A percentile compares a stretch with the other conserved stretches of the same genome.
Evolutionary conservation across 2,329 filamentous ascomycete species (phyloP).

Genomic region (Pseudogymnoascus verrucosus): DNA sequence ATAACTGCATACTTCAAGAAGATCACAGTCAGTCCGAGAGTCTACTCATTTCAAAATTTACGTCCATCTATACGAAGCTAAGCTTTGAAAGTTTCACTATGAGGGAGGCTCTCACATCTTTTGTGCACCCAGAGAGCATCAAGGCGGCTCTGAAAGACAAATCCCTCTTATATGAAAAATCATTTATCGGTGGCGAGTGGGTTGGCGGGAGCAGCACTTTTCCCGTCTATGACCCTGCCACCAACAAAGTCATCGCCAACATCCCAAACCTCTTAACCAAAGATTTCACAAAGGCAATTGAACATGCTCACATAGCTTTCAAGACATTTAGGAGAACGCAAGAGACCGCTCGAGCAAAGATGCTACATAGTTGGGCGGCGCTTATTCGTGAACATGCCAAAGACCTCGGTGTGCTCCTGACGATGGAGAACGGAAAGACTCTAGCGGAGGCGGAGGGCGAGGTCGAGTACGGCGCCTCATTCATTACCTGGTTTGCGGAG

Average conservation of each 20-base stretch:
- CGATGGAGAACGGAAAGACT: conserved; percentile 50
- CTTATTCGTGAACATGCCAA: conserved; percentile 54
- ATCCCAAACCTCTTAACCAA: neutral
- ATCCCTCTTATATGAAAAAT: neutral
- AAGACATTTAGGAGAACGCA: neutral
- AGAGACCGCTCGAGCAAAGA: neutral
- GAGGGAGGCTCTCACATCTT: neutral
- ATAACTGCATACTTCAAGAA: too few species aligned
- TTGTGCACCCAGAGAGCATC: neutral
- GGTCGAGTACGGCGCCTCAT: conserved; percentile 45
- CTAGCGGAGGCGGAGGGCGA: conserved; percentile 43
- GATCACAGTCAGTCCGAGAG: too few species aligned
- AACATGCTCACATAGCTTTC: conserved; percentile 22
- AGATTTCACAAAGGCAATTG: neutral
- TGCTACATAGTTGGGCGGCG: conserved; percentile 48
- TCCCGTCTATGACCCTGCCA: neutral
- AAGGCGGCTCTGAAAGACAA: neutral
- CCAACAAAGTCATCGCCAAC: neutral
- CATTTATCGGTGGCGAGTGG: neutral
- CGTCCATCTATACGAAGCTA: too few species aligned
- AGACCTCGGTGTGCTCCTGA: conserved; percentile 55
- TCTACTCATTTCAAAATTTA: too few species aligned
- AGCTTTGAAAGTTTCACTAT: neutral
- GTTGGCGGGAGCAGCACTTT: neutral
- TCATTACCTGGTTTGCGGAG: conserved; percentile 50